Conservation (phyloP, 139 green algal species). For the Diplosphaera chodatii region DNA sequence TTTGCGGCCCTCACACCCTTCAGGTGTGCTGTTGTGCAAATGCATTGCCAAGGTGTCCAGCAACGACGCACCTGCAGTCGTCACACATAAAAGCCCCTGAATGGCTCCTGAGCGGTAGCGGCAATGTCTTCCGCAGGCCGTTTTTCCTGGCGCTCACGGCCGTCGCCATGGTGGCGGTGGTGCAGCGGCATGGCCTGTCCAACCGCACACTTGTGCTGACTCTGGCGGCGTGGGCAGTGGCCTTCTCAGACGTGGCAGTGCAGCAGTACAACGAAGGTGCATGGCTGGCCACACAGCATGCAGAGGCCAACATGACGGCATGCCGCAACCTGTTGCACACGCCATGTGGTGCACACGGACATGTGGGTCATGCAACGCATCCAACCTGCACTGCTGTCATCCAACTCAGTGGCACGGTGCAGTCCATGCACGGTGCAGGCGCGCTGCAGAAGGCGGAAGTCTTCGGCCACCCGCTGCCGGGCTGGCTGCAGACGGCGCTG, state of each 20-base stretch:
- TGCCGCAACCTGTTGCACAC: too few relatives aligned
- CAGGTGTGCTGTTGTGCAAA: not conserved
- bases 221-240: not conserved
- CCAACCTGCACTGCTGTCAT: not conserved
- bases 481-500: not conserved
- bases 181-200: not conserved
- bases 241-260: not conserved
- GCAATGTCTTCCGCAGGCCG: too few relatives aligned
- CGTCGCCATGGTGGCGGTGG: not conserved
- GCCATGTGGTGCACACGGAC: too few relatives aligned
- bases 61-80: too few relatives aligned
- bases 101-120: too few relatives aligned
- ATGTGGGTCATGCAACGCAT: too few relatives aligned
- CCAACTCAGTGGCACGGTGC: too few relatives aligned
- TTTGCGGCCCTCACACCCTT: not conserved
- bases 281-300: too few relatives aligned
- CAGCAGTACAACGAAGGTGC: not conserved
- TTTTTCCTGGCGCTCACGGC: not conserved
- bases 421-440: not conserved
- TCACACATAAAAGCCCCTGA: too few relatives aligned
- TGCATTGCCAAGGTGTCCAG: too few relatives aligned
- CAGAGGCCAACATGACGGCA: too few relatives aligned
- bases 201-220: not conserved
- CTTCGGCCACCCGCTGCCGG: not conserved
- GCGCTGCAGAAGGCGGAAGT: not conserved